A percentile compares a stretch with the other conserved stretches of the same genome.
phyloP scores from a whole-genome alignment of 2,329 filamentous ascomycete genomes.

The Diaporthe citri region DNA sequence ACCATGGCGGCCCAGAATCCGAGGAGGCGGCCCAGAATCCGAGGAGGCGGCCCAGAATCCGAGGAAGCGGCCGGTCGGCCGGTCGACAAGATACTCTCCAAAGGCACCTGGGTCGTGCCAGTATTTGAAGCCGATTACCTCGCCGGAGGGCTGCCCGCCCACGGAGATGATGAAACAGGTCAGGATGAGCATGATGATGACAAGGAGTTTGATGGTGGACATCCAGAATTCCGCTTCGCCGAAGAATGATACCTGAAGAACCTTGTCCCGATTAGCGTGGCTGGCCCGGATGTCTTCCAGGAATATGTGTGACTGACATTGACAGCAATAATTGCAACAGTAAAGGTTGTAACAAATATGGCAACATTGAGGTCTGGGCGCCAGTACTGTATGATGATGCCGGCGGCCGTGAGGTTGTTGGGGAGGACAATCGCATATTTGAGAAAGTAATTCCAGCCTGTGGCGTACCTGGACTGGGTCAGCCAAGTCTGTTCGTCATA shows the following conservation, averaged over 20 bases:
- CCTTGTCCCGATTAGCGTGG: not conserved
- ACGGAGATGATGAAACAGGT: slow-evolving; percentile 53
- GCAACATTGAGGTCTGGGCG: slow-evolving; percentile 52
- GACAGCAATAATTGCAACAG: slow-evolving; percentile 49
- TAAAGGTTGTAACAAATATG: slow-evolving; percentile 54
- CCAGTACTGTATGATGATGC: slow-evolving; percentile 55
- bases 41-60: slow-evolving; percentile 63
- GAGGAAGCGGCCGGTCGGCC: slow-evolving; percentile 57
- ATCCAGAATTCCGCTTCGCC: slow-evolving; percentile 6
- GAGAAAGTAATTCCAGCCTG: slow-evolving; percentile 62
- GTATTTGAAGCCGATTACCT: slow-evolving; percentile 57
- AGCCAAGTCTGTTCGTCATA: not conserved
- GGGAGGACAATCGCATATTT: slow-evolving; percentile 56
- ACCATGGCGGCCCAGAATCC: slow-evolving; percentile 62
- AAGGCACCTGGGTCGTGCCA: slow-evolving; percentile 60
- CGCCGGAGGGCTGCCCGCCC: slow-evolving; percentile 54
- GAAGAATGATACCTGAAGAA: not conserved
- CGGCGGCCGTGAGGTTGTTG: slow-evolving; percentile 55
- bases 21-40: too few species aligned
- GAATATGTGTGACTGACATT: slow-evolving; percentile 46
- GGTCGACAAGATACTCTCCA: slow-evolving; percentile 50
- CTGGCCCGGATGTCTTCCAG: too few species aligned
- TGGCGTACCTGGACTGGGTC: slow-evolving; percentile 50
- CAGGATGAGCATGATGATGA: slow-evolving; percentile 52
- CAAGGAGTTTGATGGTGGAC: slow-evolving; percentile 18